Percentiles rank a stretch among this genome's conserved stretches.
These are phyloP conservation scores for Blastobotrys raffinosifermentans DNA, from an alignment of 1,139 yeast species.

Conservation along the genomic window DNA sequence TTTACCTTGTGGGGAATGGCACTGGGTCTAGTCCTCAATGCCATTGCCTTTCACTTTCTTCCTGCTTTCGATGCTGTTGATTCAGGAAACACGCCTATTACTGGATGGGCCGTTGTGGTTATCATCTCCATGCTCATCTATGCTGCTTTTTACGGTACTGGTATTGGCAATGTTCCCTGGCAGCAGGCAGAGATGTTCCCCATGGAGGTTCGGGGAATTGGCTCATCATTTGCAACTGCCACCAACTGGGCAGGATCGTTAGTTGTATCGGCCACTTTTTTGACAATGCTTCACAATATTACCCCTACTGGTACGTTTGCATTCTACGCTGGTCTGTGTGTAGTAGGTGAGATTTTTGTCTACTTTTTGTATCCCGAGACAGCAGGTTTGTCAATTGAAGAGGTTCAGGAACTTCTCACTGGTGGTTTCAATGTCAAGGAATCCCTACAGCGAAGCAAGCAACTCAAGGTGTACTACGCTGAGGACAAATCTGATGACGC, in stretches of 20 bases:
- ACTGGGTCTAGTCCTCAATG: slow-evolving; percentile 65
- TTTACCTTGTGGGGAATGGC: slow-evolving; percentile 80
- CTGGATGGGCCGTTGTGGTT: slow-evolving; percentile 81
- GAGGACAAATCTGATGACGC: not conserved
- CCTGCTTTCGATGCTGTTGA: slow-evolving; percentile 41
- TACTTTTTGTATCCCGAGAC: slow-evolving; percentile 88
- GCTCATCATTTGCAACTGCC: slow-evolving; percentile 81
- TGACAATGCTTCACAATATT: slow-evolving; percentile 87
- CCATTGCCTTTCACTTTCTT: slow-evolving; percentile 84
- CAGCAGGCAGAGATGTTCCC: slow-evolving; percentile 94
- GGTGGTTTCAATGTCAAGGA: slow-evolving; percentile 81
- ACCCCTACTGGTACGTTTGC: slow-evolving; percentile 95
- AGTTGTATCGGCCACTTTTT: slow-evolving; percentile 81
- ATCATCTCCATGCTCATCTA: slow-evolving; percentile 78
- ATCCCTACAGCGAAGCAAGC: slow-evolving; percentile 39
- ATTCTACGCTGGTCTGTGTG: slow-evolving; percentile 77
- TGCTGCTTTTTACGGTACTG: slow-evolving; percentile 87
- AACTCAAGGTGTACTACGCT: slow-evolving; percentile 14
- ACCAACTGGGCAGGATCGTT: slow-evolving; percentile 95
- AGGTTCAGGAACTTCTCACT: slow-evolving; percentile 70
- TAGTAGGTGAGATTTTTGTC: slow-evolving; percentile 63
- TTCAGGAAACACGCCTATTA: slow-evolving; percentile 39
- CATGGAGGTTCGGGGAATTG: slow-evolving; percentile 86
- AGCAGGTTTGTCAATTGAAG: slow-evolving; percentile 84
- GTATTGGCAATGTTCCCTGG: slow-evolving; percentile 98